These are phyloP conservation scores for Curvularia sp. DNA, from an alignment of 2,329 filamentous ascomycete genomes.

Conservation along the genomic window DNA sequence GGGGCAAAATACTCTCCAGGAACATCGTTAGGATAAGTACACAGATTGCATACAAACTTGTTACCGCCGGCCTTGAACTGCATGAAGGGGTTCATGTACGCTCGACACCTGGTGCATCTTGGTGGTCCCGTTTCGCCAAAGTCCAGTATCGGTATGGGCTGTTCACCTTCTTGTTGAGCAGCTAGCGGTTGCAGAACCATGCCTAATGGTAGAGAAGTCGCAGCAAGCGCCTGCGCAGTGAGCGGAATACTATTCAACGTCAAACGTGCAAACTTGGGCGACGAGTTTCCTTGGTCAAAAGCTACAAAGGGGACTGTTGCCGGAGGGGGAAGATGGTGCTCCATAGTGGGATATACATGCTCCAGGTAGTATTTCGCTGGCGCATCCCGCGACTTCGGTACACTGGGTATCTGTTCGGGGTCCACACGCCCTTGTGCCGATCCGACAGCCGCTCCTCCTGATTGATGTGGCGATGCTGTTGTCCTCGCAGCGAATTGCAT, in stretches of 20 bases:
- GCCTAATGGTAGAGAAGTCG: slow-evolving; percentile 84
- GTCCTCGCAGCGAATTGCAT: slow-evolving; percentile 49
- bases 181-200: slow-evolving; percentile 89
- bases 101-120: slow-evolving; percentile 87
- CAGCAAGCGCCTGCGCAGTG: slow-evolving; percentile 76
- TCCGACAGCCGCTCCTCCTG: slow-evolving; percentile 54
- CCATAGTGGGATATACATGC: slow-evolving; percentile 93
- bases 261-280: slow-evolving; percentile 89
- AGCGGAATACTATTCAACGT: slow-evolving; percentile 93
- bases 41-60: slow-evolving; percentile 98
- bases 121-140: slow-evolving; percentile 92
- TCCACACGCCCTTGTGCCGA: slow-evolving; percentile 79
- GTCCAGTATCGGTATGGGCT: slow-evolving; percentile 87
- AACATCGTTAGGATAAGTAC: slow-evolving; percentile 95
- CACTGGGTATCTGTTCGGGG: slow-evolving; percentile 89
- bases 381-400: slow-evolving; percentile 82
- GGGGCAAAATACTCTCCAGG: slow-evolving; percentile 91
- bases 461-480: slow-evolving; percentile 33
- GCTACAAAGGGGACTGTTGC: slow-evolving; percentile 88
- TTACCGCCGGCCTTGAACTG: slow-evolving; percentile 92
- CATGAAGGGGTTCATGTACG: slow-evolving; percentile 99
- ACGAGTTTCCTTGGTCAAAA: slow-evolving; percentile 96
- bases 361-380: slow-evolving; percentile 83
- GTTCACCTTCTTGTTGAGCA: slow-evolving; percentile 80
- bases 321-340: slow-evolving; percentile 89